Percentiles rank a stretch among this genome's conserved stretches.
phyloP scores from a whole-genome alignment of 257 asterid species.

The Gentiana macrophylla region DNA sequence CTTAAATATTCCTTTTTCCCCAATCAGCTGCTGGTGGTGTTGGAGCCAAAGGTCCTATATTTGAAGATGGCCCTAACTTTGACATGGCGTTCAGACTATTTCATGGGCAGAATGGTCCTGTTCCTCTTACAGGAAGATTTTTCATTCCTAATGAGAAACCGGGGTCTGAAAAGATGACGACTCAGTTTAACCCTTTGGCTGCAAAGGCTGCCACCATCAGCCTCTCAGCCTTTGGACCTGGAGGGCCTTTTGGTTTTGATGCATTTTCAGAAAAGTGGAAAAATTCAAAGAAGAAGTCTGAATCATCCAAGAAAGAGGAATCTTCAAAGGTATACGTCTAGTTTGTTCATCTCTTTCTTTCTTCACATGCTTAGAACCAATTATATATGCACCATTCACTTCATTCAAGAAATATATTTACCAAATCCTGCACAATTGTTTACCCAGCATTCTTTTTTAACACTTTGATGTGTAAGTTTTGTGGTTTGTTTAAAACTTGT shows the following conservation, averaged over 20 bases:
- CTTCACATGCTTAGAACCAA: too few relatives aligned
- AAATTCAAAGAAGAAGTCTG: slow-evolving; percentile 42
- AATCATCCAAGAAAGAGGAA: slow-evolving; percentile 46
- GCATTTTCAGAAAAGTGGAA: slow-evolving; percentile 59
- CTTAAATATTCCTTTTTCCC: slow-evolving; percentile 5
- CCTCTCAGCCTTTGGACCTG: slow-evolving; percentile 73
- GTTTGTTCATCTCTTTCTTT: too few relatives aligned
- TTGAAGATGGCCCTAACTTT: slow-evolving; percentile 94
- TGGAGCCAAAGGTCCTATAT: slow-evolving; percentile 78
- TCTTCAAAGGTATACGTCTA: slow-evolving; percentile 46
- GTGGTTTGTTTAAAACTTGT: too few relatives aligned
- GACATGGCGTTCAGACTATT: slow-evolving; percentile 81
- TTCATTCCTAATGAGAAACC: slow-evolving; percentile 29
- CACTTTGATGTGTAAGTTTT: too few relatives aligned
- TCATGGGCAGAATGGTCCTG: slow-evolving; percentile 91
- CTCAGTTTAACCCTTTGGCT: slow-evolving; percentile 81
- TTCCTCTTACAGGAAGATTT: slow-evolving; percentile 67
- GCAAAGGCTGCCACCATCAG: slow-evolving; percentile 91
- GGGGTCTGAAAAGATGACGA: slow-evolving; percentile 34
- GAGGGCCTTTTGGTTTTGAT: slow-evolving; percentile 87
- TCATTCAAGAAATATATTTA: too few relatives aligned
- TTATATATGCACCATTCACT: too few relatives aligned
- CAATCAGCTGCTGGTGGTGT: slow-evolving; percentile 27
- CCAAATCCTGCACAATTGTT: too few relatives aligned
- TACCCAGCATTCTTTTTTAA: too few relatives aligned